phyloP scores from a whole-genome alignment of 495 filamentous ascomycete genomes.

The Lasiosphaeria ovina region DNA sequence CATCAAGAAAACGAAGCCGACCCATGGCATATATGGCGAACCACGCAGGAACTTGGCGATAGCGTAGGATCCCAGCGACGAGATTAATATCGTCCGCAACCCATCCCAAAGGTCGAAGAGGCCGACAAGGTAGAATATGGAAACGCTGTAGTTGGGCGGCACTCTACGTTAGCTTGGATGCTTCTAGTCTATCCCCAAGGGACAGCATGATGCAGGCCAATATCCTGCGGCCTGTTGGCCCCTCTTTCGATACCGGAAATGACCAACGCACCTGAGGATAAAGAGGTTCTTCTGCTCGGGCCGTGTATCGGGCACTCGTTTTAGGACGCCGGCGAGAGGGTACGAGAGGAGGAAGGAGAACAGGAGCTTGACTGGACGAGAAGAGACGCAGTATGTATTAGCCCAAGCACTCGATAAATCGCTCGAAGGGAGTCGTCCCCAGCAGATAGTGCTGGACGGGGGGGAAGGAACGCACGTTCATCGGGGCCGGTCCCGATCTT shows the following conservation, averaged over 20 bases:
- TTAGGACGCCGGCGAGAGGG: slow-evolving; percentile 83
- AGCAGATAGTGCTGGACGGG: neutral
- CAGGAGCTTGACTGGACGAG: slow-evolving; percentile 79
- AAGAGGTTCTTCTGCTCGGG: slow-evolving; percentile 90
- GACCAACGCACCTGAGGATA: slow-evolving; percentile 62
- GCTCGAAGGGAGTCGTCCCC: too few species aligned
- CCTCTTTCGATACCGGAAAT: neutral
- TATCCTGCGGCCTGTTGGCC: too few species aligned
- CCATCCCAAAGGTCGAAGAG: slow-evolving; percentile 95
- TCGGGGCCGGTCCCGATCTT: slow-evolving; percentile 76
- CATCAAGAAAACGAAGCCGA: slow-evolving; percentile 93
- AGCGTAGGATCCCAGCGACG: slow-evolving; percentile 72
- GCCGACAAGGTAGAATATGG: slow-evolving; percentile 87
- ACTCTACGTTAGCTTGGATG: slow-evolving; percentile 16
- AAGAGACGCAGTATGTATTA: slow-evolving; percentile 13
- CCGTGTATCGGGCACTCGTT: slow-evolving; percentile 81
- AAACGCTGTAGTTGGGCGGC: slow-evolving; percentile 35
- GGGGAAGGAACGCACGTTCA: slow-evolving; percentile 60
- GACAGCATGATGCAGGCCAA: too few species aligned
- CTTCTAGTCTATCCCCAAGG: too few species aligned
- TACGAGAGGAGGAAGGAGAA: slow-evolving; percentile 90
- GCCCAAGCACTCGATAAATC: neutral
- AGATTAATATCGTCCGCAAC: slow-evolving; percentile 73
- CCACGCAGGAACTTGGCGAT: slow-evolving; percentile 77
- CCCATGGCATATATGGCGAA: slow-evolving; percentile 98